Conservation (phyloP, 768 basidiomycete species). For the Lactifluus rugatus region DNA sequence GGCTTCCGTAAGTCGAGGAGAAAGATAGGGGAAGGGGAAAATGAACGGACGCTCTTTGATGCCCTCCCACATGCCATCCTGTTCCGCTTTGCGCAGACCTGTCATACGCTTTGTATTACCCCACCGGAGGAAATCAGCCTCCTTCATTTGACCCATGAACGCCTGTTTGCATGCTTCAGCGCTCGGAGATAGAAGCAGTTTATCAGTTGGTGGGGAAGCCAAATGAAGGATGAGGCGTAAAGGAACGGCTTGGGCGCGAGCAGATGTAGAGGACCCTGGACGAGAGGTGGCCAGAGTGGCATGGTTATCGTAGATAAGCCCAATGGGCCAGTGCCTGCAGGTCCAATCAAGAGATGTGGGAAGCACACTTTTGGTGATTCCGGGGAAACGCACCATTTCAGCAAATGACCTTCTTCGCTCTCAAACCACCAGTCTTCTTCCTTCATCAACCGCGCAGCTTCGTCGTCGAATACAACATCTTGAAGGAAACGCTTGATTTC, state of each 20-base stretch:
- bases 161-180: slow-evolving; percentile 85
- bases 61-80: slow-evolving; percentile 96
- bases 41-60: slow-evolving; percentile 76
- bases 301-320: slow-evolving; percentile 85
- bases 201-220: slow-evolving; percentile 78
- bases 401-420: slow-evolving; percentile 65
- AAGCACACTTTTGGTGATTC: not conserved
- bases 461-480: slow-evolving; percentile 88
- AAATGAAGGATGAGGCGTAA: slow-evolving; percentile 81
- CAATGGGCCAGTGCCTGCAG: slow-evolving; percentile 94
- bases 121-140: slow-evolving; percentile 96
- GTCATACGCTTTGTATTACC: slow-evolving; percentile 94
- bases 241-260: slow-evolving; percentile 42
- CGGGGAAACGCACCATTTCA: slow-evolving; percentile 61
- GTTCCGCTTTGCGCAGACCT: slow-evolving; percentile 78
- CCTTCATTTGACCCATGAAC: slow-evolving; percentile 93
- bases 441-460: slow-evolving; percentile 60
- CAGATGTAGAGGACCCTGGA: slow-evolving; percentile 28
- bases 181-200: slow-evolving; percentile 69
- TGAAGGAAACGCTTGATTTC: slow-evolving; percentile 83
- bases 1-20: not conserved
- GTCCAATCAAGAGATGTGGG: not conserved
- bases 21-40: not conserved
- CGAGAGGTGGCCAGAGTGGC: slow-evolving; percentile 53
- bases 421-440: slow-evolving; percentile 99